These are phyloP conservation scores for Stagonosporopsis vannaccii DNA, from an alignment of 2,329 filamentous ascomycete genomes.

Conservation along the genomic window DNA sequence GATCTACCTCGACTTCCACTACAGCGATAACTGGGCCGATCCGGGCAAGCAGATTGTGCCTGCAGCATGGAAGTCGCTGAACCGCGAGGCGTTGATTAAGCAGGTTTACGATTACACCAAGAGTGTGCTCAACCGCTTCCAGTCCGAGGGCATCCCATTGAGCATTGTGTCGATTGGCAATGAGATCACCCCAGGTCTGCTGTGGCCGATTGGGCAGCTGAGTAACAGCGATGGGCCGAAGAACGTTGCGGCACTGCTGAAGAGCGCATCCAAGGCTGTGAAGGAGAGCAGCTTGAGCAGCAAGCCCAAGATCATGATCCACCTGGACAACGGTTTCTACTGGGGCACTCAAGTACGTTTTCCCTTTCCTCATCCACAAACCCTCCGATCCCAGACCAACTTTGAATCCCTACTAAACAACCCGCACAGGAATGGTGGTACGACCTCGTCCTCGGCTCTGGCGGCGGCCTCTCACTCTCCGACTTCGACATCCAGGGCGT, in stretches of 20 bases:
- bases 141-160: conserved; percentile 61
- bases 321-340: conserved; percentile 79
- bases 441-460: conserved; percentile 54
- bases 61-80: conserved; percentile 66
- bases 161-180: conserved; percentile 75
- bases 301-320: conserved; percentile 74
- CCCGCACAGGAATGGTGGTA: conserved; percentile 69
- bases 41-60: conserved; percentile 69
- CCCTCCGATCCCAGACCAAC: too few relatives aligned
- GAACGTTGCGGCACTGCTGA: conserved; percentile 70
- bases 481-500: conserved; percentile 78
- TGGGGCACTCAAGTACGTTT: conserved; percentile 57
- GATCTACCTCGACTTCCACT: conserved; percentile 70
- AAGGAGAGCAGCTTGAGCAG: conserved; percentile 66
- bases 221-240: conserved; percentile 54
- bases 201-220: conserved; percentile 70
- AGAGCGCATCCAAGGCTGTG: conserved; percentile 69
- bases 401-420: neutral
- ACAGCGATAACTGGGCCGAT: conserved; percentile 76
- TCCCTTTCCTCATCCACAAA: neutral
- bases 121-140: conserved; percentile 67
- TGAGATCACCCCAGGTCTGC: conserved; percentile 72
- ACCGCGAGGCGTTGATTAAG: conserved; percentile 65
- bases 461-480: conserved; percentile 56
- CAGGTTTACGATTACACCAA: conserved; percentile 74